phyloP scores from a whole-genome alignment of 768 basidiomycete species.

The Mycena capillaripes region DNA sequence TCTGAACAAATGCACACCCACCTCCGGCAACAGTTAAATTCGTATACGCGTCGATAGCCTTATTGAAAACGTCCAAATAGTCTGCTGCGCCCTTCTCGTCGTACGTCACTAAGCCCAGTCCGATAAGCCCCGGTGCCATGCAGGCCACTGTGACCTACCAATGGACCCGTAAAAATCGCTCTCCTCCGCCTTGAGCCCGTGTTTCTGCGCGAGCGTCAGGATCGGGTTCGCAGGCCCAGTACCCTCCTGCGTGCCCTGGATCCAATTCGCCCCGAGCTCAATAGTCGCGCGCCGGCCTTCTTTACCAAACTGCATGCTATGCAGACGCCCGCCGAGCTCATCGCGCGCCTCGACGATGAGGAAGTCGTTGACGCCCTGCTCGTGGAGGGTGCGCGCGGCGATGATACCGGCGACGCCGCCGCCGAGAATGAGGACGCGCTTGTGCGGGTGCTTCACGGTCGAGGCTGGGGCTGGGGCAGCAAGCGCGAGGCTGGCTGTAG shows the following conservation, averaged over 20 bases:
- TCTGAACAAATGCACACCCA: constrained; percentile 36
- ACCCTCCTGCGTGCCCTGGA: constrained; percentile 64
- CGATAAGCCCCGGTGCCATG: too few relatives aligned
- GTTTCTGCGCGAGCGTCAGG: constrained; percentile 67
- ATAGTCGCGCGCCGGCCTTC: constrained; percentile 53
- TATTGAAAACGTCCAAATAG: constrained; percentile 60
- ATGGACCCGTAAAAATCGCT: constrained; percentile 61
- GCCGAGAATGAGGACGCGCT: constrained; percentile 69
- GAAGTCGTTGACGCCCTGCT: constrained; percentile 68
- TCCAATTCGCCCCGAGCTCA: constrained; percentile 75
- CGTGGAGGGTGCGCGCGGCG: constrained; percentile 71
- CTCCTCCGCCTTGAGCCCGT: constrained; percentile 60
- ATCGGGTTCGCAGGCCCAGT: constrained; percentile 72
- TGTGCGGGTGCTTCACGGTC: neutral
- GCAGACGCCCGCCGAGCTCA: constrained; percentile 75
- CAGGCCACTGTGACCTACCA: constrained; percentile 48
- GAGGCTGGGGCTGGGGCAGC: neutral
- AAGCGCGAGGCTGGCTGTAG: neutral
- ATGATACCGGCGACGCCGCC: constrained; percentile 77
- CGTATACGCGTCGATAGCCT: constrained; percentile 55
- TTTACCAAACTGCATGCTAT: constrained; percentile 58
- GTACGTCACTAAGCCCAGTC: constrained; percentile 51
- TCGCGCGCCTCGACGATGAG: constrained; percentile 71
- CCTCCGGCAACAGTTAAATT: constrained; percentile 62
- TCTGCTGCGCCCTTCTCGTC: constrained; percentile 65